phyloP scores from a whole-genome alignment of 306 rosid genomes.

The Ormosia semicastrata region DNA sequence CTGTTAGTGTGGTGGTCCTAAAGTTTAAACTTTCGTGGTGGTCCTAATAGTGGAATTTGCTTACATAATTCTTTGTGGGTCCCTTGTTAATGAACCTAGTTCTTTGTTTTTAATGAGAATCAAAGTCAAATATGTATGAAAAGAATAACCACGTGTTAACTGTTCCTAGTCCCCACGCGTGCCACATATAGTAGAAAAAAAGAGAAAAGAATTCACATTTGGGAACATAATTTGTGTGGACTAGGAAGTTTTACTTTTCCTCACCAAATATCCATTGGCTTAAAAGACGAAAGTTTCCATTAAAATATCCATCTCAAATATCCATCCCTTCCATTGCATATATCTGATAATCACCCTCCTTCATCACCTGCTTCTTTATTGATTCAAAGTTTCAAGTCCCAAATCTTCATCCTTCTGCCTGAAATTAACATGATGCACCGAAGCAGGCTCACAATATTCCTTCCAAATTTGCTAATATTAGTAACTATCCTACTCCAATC shows the following conservation, averaged over 20 bases:
- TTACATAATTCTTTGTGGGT: too few relatives aligned
- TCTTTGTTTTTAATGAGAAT: too few relatives aligned
- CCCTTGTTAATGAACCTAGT: too few relatives aligned
- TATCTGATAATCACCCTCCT: background rate
- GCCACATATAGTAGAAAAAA: too few relatives aligned
- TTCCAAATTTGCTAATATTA: slow-evolving; percentile 16
- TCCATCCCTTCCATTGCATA: background rate
- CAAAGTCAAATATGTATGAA: too few relatives aligned
- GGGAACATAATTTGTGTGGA: background rate
- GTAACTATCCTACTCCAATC: slow-evolving; percentile 17
- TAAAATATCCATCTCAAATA: background rate
- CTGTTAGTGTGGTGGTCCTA: too few relatives aligned
- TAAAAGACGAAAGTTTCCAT: too few relatives aligned
- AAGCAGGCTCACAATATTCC: slow-evolving; percentile 6
- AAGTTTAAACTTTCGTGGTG: too few relatives aligned
- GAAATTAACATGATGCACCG: slow-evolving; percentile 38
- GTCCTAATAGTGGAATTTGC: too few relatives aligned
- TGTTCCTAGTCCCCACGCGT: background rate
- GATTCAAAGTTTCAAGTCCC: background rate
- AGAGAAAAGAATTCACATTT: background rate
- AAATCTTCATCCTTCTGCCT: background rate
- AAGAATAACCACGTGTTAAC: background rate
- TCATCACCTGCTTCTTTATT: background rate
- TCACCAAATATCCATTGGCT: too few relatives aligned
- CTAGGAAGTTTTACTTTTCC: too few relatives aligned